Conservation (phyloP, 2,329 filamentous ascomycete species). For the Ascochyta viciae-villosae region DNA sequence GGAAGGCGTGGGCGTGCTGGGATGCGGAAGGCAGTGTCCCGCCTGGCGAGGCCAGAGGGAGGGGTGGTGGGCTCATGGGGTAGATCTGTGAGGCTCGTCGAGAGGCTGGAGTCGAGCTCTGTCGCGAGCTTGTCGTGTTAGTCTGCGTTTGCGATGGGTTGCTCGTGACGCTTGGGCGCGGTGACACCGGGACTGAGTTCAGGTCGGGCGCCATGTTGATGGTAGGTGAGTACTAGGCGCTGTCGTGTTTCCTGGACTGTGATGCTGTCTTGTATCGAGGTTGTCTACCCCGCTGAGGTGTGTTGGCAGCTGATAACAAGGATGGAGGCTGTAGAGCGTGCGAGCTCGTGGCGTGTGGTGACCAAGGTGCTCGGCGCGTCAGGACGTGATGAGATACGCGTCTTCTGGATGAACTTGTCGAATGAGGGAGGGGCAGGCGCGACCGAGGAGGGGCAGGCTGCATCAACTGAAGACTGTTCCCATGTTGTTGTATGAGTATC, state of each 20-base stretch:
- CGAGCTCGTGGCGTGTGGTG: conserved; percentile 4
- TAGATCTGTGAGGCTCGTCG: conserved; percentile 51
- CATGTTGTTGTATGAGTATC: conserved; percentile 15
- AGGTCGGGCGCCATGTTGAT: conserved; percentile 58
- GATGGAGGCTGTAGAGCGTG: background rate
- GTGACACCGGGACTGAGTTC: conserved; percentile 53
- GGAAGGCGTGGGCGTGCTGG: conserved; percentile 44
- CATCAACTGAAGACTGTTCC: conserved; percentile 17
- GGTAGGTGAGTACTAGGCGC: background rate
- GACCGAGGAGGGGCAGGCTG: conserved; percentile 30
- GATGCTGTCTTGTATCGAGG: background rate
- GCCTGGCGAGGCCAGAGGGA: conserved; percentile 50
- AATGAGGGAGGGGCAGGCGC: conserved; percentile 18
- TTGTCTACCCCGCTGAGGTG: conserved; percentile 16
- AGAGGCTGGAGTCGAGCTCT: conserved; percentile 33
- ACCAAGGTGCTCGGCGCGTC: conserved; percentile 5
- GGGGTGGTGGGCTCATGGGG: conserved; percentile 56
- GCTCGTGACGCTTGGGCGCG: conserved; percentile 33
- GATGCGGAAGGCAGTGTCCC: conserved; percentile 32
- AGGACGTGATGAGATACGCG: conserved; percentile 13
- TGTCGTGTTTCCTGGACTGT: background rate
- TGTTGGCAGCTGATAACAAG: conserved; percentile 4
- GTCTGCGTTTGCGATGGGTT: conserved; percentile 26
- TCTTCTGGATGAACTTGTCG: conserved; percentile 7
- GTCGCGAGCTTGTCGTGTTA: conserved; percentile 38